These are phyloP conservation scores for Boletus pseudopeckii DNA, from an alignment of 768 basidiomycete genomes.

Conservation along the genomic window DNA sequence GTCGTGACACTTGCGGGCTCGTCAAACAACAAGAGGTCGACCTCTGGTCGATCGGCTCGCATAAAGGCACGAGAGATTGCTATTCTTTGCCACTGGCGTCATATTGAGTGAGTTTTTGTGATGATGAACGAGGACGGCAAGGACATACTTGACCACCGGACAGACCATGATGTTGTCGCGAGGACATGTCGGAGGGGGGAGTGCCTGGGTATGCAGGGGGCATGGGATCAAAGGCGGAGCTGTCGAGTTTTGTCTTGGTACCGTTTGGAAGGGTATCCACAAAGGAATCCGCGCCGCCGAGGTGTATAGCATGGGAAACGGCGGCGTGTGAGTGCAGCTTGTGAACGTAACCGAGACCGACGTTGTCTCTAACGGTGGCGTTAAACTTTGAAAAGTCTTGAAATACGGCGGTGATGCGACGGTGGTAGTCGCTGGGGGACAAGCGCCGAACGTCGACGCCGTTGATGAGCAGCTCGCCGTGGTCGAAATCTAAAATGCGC, in stretches of 20 bases:
- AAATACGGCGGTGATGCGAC: conserved; percentile 75
- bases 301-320: conserved; percentile 60
- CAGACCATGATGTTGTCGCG: conserved; percentile 55
- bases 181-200: conserved; percentile 27
- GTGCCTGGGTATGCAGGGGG: conserved; percentile 32
- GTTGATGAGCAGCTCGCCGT: conserved; percentile 68
- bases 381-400: conserved; percentile 84
- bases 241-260: conserved; percentile 68
- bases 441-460: conserved; percentile 62
- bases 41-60: conserved; percentile 69
- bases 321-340: conserved; percentile 54
- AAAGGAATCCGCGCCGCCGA: conserved; percentile 68
- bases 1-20: conserved; percentile 58
- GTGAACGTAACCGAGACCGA: conserved; percentile 76
- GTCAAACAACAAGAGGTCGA: conserved; percentile 81
- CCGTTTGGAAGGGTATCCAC: conserved; percentile 68
- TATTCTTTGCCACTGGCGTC: conserved; percentile 75
- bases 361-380: conserved; percentile 75
- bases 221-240: conserved; percentile 54
- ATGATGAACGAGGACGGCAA: conserved; percentile 11
- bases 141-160: conserved; percentile 78
- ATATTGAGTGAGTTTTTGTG: conserved; percentile 12
- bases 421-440: conserved; percentile 68
- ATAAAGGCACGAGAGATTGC: conserved; percentile 87
- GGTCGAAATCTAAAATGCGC: conserved; percentile 73